Conservation (phyloP, 768 basidiomycete genomes). For the Boletellus emodensis region DNA sequence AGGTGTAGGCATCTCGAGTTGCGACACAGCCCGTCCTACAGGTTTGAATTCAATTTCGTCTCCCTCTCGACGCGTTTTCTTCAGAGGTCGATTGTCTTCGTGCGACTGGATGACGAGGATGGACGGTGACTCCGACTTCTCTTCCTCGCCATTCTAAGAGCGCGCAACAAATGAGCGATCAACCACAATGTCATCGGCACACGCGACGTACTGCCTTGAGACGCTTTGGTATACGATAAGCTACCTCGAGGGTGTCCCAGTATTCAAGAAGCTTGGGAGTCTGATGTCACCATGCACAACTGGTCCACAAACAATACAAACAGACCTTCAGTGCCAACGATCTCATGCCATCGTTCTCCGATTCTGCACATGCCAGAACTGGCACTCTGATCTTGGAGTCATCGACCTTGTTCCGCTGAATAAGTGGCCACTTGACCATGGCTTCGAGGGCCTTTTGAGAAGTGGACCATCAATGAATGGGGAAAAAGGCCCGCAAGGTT, state of each 20-base stretch:
- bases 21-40: neutral
- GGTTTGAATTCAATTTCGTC: constrained; percentile 22
- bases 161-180: neutral
- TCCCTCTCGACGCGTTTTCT: constrained; percentile 30
- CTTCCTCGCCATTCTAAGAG: constrained; percentile 31
- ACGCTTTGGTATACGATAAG: constrained; percentile 84
- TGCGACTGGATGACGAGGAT: constrained; percentile 19
- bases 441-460: constrained; percentile 54
- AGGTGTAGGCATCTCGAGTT: neutral
- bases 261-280: constrained; percentile 61
- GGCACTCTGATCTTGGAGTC: constrained; percentile 70
- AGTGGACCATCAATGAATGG: neutral
- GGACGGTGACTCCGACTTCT: constrained; percentile 14
- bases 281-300: neutral
- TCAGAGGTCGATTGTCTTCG: constrained; percentile 30
- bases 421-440: constrained; percentile 75
- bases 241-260: constrained; percentile 76
- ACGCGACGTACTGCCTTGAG: constrained; percentile 36
- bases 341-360: constrained; percentile 55
- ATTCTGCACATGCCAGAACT: constrained; percentile 50
- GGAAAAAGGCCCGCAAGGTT: neutral
- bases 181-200: neutral
- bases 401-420: constrained; percentile 88
- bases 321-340: constrained; percentile 60
- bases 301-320: neutral